Percentiles rank a stretch among this genome's conserved stretches.
These are phyloP conservation scores for Termitomyces sp. DNA, from an alignment of 768 basidiomycete species.

Conservation along the genomic window DNA sequence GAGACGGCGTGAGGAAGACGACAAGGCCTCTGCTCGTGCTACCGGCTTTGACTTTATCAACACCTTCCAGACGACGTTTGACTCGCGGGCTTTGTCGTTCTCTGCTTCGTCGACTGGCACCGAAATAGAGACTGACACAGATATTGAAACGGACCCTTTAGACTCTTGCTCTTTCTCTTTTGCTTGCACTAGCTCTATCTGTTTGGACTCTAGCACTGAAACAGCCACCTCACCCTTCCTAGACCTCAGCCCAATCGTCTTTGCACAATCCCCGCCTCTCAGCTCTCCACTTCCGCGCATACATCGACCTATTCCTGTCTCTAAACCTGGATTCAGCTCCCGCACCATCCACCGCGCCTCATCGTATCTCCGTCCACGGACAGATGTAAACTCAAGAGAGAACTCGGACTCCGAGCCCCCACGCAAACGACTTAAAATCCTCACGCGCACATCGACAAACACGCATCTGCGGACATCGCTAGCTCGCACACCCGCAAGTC, in stretches of 20 bases:
- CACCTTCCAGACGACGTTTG: background rate
- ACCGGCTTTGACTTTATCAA: background rate
- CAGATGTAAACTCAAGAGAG: too few relatives aligned
- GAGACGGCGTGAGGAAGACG: background rate
- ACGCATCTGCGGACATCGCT: background rate
- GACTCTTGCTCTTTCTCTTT: too few relatives aligned
- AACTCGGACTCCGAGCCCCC: background rate
- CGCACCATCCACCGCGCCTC: constrained; percentile 5
- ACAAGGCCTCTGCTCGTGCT: background rate
- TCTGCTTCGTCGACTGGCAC: background rate
- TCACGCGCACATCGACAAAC: background rate
- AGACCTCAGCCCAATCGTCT: background rate
- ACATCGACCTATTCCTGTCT: background rate
- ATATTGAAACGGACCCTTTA: background rate
- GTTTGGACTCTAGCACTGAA: background rate
- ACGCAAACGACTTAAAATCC: background rate
- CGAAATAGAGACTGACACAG: background rate
- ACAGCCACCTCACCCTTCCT: background rate
- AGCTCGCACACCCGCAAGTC: background rate
- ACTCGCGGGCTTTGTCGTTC: background rate
- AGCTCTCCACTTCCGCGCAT: too few relatives aligned
- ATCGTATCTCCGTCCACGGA: background rate
- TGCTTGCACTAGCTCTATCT: background rate
- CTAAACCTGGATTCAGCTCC: background rate
- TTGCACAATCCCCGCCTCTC: too few relatives aligned